Evolutionary conservation across 225 moss, liverwort and hornwort genomes (phyloP).

Genomic region (Bryoerythrophyllum caledonicum): DNA sequence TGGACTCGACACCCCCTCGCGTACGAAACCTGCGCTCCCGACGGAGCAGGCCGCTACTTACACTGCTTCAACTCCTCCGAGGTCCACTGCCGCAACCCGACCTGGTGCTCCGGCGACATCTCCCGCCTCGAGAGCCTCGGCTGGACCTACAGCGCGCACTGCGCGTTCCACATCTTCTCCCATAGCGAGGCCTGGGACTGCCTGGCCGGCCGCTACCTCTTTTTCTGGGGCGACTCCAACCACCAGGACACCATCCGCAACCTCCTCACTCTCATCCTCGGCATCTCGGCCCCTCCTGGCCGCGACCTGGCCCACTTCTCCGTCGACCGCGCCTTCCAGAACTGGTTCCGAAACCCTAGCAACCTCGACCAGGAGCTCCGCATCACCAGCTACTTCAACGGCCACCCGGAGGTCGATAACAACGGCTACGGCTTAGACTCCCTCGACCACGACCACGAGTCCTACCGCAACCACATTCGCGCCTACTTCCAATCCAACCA

Average conservation of each 20-base stretch:
- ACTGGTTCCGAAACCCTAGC: no score
- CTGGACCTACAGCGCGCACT: slow-evolving; percentile 76
- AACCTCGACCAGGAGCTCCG: slow-evolving; percentile 50
- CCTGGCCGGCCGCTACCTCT: no score
- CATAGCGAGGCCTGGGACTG: no score
- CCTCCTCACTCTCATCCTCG: slow-evolving; percentile 49
- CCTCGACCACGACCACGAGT: slow-evolving; percentile 13
- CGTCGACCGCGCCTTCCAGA: no score
- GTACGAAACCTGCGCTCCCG: slow-evolving; percentile 45
- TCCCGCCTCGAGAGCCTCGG: slow-evolving; percentile 55
- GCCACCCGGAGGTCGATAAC: slow-evolving; percentile 35
- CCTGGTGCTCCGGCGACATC: slow-evolving; percentile 46
- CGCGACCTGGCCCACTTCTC: no score
- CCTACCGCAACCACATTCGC: slow-evolving; percentile 37
- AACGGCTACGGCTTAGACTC: slow-evolving; percentile 45
- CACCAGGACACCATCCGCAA: slow-evolving; percentile 75
- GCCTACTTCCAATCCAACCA: slow-evolving; percentile 33
- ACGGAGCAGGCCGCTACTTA: slow-evolving; percentile 31
- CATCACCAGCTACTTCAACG: slow-evolving; percentile 60
- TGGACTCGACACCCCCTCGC: slow-evolving; percentile 52
- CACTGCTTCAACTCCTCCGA: slow-evolving; percentile 39
- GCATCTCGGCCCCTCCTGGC: slow-evolving; percentile 38
- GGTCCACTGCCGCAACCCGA: slow-evolving; percentile 30
- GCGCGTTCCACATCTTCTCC: slow-evolving; percentile 61
- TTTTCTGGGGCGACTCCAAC: no score